Evolutionary conservation across 495 filamentous ascomycete species (phyloP).

Genomic region (Aspergillus asperescens): DNA sequence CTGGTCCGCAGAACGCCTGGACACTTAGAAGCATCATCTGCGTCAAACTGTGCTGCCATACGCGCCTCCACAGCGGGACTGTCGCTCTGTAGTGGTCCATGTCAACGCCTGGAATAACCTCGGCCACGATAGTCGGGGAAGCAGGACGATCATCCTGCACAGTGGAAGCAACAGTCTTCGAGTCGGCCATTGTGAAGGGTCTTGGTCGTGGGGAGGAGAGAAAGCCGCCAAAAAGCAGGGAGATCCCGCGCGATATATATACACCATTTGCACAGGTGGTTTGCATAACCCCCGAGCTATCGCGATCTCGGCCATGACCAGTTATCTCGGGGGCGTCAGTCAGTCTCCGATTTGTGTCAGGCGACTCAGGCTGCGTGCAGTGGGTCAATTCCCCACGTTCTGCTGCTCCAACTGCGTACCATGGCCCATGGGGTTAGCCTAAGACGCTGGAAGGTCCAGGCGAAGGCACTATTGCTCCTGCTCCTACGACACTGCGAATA

Average conservation of each 20-base stretch:
- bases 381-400: conserved; percentile 5
- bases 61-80: conserved; percentile 25
- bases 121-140: not conserved
- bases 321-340: too few relatives aligned
- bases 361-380: conserved; percentile 8
- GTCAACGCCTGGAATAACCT: not conserved
- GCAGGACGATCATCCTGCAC: not conserved
- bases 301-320: not conserved
- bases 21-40: conserved; percentile 28
- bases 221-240: too few relatives aligned
- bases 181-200: conserved; percentile 17
- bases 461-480: too few relatives aligned
- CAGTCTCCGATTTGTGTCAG: too few relatives aligned
- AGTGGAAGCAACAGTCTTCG: conserved; percentile 11
- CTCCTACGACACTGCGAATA: too few relatives aligned
- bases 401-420: conserved; percentile 6
- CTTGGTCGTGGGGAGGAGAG: too few relatives aligned
- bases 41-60: conserved; percentile 31
- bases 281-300: not conserved
- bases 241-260: too few relatives aligned
- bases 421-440: conserved; percentile 13
- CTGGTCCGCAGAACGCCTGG: conserved; percentile 19
- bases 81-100: conserved; percentile 11
- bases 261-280: too few relatives aligned
- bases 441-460: conserved; percentile 1